These are phyloP conservation scores for Pholiota microspora DNA, from an alignment of 768 basidiomycete genomes.

Conservation along the genomic window DNA sequence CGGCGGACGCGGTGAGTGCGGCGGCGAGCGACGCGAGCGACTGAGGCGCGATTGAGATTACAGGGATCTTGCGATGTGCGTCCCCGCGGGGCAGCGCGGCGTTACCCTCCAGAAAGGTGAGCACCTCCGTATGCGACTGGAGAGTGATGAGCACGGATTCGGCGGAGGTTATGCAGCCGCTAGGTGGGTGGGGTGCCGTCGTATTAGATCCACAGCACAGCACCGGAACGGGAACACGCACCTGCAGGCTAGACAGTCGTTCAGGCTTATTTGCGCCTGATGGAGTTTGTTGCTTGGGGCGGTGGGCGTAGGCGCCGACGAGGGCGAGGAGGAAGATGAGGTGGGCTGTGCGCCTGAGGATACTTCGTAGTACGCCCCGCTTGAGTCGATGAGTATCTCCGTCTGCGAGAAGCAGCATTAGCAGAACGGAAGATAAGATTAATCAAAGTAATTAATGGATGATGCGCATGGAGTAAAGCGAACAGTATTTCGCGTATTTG, in stretches of 20 bases:
- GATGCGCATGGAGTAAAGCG: too few relatives aligned
- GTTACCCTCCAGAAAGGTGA: conserved; percentile 56
- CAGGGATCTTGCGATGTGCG: conserved; percentile 16
- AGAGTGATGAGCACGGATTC: conserved; percentile 96
- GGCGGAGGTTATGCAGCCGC: conserved; percentile 98
- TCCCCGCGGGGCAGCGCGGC: conserved; percentile 2
- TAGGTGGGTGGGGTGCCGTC: conserved; percentile 26
- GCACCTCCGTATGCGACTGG: conserved; percentile 92
- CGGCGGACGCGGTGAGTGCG: conserved; percentile 13
- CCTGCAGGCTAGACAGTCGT: conserved; percentile 99
- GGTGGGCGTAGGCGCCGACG: background rate
- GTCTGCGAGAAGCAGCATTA: conserved; percentile 49
- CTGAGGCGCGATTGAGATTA: conserved; percentile 26
- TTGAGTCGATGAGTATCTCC: conserved; percentile 85
- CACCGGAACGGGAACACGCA: conserved; percentile 33
- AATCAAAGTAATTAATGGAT: background rate
- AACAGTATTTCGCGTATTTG: too few relatives aligned
- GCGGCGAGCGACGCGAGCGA: conserved; percentile 25
- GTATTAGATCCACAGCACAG: background rate
- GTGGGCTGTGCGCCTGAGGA: conserved; percentile 20
- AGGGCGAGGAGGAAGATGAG: conserved; percentile 2
- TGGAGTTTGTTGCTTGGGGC: conserved; percentile 59
- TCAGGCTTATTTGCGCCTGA: conserved; percentile 93
- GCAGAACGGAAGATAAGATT: background rate
- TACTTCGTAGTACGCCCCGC: conserved; percentile 88